These are phyloP conservation scores for Centrapalus pauciflorus DNA, from an alignment of 129 eudicot genomes.

Conservation along the genomic window DNA sequence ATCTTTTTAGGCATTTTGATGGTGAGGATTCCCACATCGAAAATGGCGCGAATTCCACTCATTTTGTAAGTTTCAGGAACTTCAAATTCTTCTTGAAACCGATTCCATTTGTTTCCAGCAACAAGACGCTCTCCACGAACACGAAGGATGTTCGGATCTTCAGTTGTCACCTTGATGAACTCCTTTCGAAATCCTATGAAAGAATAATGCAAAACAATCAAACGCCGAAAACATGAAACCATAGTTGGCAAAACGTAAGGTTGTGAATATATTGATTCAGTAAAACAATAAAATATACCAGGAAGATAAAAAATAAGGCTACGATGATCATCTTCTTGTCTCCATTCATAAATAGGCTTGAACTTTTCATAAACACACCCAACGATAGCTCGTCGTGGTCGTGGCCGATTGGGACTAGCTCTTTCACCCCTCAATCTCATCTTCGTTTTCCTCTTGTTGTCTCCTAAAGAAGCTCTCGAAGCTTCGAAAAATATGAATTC, in stretches of 20 bases:
- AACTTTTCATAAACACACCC: constrained; percentile 48
- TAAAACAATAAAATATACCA: constrained; percentile 25
- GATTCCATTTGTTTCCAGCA: constrained; percentile 58
- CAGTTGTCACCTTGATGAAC: constrained; percentile 42
- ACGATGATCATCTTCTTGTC: constrained; percentile 36
- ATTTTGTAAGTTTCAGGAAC: constrained; percentile 35
- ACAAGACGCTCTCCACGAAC: constrained; percentile 52
- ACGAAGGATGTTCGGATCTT: constrained; percentile 40
- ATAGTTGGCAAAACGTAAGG: neutral
- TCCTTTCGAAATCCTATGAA: constrained; percentile 50
- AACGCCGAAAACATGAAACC: neutral
- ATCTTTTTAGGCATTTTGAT: constrained; percentile 40
- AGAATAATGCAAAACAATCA: neutral
- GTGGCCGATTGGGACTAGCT: constrained; percentile 12
- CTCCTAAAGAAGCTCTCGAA: neutral
- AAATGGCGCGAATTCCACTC: constrained; percentile 42
- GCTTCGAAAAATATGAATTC: neutral
- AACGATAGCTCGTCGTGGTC: constrained; percentile 8
- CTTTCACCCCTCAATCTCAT: constrained; percentile 31
- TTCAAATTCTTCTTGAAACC: constrained; percentile 48
- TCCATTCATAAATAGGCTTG: constrained; percentile 56
- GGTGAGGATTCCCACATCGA: constrained; percentile 51
- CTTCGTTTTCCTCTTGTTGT: constrained; percentile 17
- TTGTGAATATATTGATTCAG: neutral
- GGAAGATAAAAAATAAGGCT: constrained; percentile 43